phyloP scores from a whole-genome alignment of 2,329 filamentous ascomycete genomes.

The Sporothrix dimorphospora region DNA sequence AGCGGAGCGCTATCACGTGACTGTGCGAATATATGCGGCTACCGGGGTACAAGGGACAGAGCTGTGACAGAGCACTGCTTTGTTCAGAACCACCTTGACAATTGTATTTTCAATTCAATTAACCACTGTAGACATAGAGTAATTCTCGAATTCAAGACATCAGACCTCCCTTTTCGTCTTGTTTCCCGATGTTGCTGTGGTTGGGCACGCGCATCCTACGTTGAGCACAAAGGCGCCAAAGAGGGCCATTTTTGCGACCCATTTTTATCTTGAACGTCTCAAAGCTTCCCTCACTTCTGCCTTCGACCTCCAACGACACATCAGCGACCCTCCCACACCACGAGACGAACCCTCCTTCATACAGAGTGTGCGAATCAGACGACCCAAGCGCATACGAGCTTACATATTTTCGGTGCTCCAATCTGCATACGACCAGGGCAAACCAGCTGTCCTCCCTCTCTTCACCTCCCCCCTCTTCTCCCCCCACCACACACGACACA shows the following conservation, averaged over 20 bases:
- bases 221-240: not conserved
- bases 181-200: not conserved
- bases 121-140: not conserved
- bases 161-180: not conserved
- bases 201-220: not conserved
- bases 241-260: constrained; percentile 22
- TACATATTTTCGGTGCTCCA: not conserved
- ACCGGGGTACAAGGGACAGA: not conserved
- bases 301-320: not conserved
- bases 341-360: not conserved
- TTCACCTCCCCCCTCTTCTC: not conserved
- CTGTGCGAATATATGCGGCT: not conserved
- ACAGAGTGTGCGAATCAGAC: not conserved
- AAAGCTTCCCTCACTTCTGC: constrained; percentile 2
- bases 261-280: constrained; percentile 13
- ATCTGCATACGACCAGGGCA: not conserved
- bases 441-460: not conserved
- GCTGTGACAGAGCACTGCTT: not conserved
- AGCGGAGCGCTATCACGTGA: constrained; percentile 8
- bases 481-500: not conserved
- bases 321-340: not conserved
- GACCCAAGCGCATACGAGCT: not conserved
- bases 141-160: not conserved
- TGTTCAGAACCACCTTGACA: not conserved
- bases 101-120: not conserved